Evolutionary conservation across 2,329 filamentous ascomycete genomes (phyloP).

Genomic region (Microcera coccophila): DNA sequence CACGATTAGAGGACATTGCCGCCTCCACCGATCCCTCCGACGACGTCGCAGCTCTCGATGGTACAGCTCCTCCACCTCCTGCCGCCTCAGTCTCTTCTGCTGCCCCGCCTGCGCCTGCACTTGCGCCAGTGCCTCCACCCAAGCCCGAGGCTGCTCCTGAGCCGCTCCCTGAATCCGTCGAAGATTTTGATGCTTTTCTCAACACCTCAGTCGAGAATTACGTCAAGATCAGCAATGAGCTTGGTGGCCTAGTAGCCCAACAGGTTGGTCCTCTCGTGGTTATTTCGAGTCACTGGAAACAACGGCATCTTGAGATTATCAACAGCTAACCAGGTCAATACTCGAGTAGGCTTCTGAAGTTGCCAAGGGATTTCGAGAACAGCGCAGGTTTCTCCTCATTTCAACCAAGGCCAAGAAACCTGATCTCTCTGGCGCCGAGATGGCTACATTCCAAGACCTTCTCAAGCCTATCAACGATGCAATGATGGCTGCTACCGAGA

Average conservation of each 20-base stretch:
- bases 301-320: neutral
- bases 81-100: conserved; percentile 29
- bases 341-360: conserved; percentile 47
- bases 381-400: conserved; percentile 83
- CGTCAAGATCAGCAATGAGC: conserved; percentile 69
- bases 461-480: conserved; percentile 83
- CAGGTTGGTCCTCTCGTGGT: conserved; percentile 54
- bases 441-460: conserved; percentile 67
- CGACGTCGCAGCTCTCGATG: conserved; percentile 44
- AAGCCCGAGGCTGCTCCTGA: conserved; percentile 44
- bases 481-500: conserved; percentile 71
- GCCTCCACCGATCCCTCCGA: conserved; percentile 63
- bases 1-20: conserved; percentile 92
- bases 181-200: conserved; percentile 83
- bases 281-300: neutral
- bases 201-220: conserved; percentile 70
- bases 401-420: conserved; percentile 92
- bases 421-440: conserved; percentile 58
- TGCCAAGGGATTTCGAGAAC: conserved; percentile 68
- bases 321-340: neutral
- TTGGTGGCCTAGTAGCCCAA: conserved; percentile 74
- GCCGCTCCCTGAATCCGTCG: conserved; percentile 69
- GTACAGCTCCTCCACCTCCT: conserved; percentile 33
- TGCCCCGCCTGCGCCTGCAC: conserved; percentile 30
- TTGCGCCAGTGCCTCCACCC: conserved; percentile 37